These are phyloP conservation scores for Amaranthus cruentus DNA, from an alignment of 148 eudicot genomes.

Conservation along the genomic window DNA sequence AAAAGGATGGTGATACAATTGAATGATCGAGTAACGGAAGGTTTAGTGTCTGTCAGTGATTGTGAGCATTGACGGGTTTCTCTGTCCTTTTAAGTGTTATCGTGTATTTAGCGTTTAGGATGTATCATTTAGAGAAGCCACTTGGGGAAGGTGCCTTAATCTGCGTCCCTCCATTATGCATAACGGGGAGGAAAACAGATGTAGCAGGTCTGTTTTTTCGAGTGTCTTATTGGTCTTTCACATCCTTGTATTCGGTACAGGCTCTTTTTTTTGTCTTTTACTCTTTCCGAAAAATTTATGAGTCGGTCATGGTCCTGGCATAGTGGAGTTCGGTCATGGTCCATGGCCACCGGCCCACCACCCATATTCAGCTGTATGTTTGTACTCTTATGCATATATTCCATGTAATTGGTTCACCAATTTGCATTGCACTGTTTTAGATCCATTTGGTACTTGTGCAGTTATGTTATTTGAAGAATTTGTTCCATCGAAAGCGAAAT, in stretches of 20 bases:
- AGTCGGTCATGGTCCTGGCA: slow-evolving; percentile 21
- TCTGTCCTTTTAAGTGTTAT: slow-evolving; percentile 7
- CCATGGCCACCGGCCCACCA: background rate
- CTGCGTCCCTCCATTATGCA: slow-evolving; percentile 8
- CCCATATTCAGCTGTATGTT: background rate
- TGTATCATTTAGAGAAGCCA: slow-evolving; percentile 27
- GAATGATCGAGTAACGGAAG: slow-evolving; percentile 18
- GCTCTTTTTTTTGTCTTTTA: background rate
- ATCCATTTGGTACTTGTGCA: background rate
- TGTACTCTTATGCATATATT: slow-evolving; percentile 14
- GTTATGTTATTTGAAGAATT: background rate
- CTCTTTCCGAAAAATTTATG: slow-evolving; percentile 1
- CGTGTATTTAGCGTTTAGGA: slow-evolving; percentile 28
- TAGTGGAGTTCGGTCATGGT: background rate
- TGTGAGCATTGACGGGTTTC: slow-evolving; percentile 13
- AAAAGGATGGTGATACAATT: slow-evolving; percentile 17
- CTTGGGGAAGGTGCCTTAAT: slow-evolving; percentile 16
- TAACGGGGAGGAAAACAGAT: slow-evolving; percentile 11
- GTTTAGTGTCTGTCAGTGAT: slow-evolving; percentile 1
- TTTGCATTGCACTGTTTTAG: background rate
- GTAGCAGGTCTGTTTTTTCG: slow-evolving; percentile 9
- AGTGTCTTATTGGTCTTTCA: slow-evolving; percentile 6
- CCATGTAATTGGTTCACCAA: slow-evolving; percentile 3
- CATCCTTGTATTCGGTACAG: slow-evolving; percentile 23
- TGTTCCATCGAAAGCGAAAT: background rate